phyloP scores from a whole-genome alignment of 148 eudicot genomes.

The Rhododendron henanense region DNA sequence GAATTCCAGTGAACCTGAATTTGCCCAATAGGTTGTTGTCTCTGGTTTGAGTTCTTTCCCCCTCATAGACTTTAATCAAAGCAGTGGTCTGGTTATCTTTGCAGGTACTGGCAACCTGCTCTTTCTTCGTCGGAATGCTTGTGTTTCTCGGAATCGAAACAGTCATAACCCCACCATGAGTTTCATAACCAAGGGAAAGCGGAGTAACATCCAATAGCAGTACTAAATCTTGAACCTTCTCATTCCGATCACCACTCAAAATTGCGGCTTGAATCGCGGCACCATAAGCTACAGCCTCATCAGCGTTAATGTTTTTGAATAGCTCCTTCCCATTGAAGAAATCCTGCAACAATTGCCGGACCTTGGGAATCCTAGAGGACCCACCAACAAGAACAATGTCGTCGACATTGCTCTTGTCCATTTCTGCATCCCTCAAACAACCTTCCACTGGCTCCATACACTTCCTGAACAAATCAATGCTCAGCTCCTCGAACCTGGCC shows the following conservation, averaged over 20 bases:
- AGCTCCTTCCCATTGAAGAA: neutral
- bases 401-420: neutral
- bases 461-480: neutral
- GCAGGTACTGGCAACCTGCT: too few species aligned
- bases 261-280: neutral
- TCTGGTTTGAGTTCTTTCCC: constrained; percentile 12
- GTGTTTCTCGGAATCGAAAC: too few species aligned
- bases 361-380: neutral
- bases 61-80: constrained; percentile 13
- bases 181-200: neutral
- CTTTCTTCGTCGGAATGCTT: too few species aligned
- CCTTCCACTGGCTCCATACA: constrained; percentile 4
- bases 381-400: neutral
- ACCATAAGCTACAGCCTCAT: constrained; percentile 1
- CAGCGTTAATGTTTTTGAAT: neutral
- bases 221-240: neutral
- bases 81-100: neutral
- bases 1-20: constrained; percentile 12
- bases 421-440: constrained; percentile 3
- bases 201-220: neutral
- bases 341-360: neutral
- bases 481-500: neutral
- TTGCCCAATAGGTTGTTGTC: constrained; percentile 19
- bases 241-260: neutral
- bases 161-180: too few species aligned